A percentile compares a stretch with the other conserved stretches of the same genome.
Evolutionary conservation across 352 stramenopile genomes (phyloP).

Genomic region (Blastocystis sp.): DNA sequence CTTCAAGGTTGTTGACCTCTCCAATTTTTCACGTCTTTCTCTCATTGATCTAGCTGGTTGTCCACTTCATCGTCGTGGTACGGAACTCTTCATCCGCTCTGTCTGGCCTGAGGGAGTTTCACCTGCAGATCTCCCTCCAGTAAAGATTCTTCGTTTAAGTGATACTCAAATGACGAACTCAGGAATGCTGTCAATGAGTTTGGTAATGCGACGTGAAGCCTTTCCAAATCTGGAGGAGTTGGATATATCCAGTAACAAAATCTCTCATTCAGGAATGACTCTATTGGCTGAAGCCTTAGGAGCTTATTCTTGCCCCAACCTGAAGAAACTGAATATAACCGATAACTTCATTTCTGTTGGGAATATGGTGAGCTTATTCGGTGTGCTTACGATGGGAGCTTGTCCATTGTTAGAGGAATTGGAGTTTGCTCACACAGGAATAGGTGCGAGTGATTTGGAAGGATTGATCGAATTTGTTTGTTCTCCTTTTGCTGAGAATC

Average conservation of each 20-base stretch:
- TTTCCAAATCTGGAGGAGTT: conserved; percentile 51
- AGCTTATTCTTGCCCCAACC: conserved; percentile 20
- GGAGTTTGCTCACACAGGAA: conserved; percentile 42
- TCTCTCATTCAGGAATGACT: conserved; percentile 22
- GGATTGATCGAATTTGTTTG: not conserved
- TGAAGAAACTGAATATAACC: not conserved
- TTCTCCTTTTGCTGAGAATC: conserved; percentile 30
- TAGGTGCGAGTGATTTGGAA: conserved; percentile 21
- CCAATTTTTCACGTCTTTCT: conserved; percentile 6
- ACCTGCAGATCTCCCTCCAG: not conserved
- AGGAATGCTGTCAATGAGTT: conserved; percentile 4
- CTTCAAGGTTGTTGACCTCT: conserved; percentile 58
- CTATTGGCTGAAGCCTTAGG: not conserved
- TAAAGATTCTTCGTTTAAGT: not conserved
- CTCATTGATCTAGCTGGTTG: conserved; percentile 27
- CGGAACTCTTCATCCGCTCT: conserved; percentile 51
- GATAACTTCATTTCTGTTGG: conserved; percentile 39
- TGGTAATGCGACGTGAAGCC: conserved; percentile 6
- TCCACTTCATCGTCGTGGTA: conserved; percentile 21
- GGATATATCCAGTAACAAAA: conserved; percentile 48
- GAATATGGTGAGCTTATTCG: not conserved
- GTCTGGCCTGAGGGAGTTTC: conserved; percentile 49
- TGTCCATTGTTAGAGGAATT: conserved; percentile 46
- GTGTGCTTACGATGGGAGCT: not conserved
- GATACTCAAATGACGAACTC: conserved; percentile 27